A percentile compares a stretch with the other conserved stretches of the same genome.
Conservation (phyloP, 768 basidiomycete genomes). For the Tulasnella sp. region DNA sequence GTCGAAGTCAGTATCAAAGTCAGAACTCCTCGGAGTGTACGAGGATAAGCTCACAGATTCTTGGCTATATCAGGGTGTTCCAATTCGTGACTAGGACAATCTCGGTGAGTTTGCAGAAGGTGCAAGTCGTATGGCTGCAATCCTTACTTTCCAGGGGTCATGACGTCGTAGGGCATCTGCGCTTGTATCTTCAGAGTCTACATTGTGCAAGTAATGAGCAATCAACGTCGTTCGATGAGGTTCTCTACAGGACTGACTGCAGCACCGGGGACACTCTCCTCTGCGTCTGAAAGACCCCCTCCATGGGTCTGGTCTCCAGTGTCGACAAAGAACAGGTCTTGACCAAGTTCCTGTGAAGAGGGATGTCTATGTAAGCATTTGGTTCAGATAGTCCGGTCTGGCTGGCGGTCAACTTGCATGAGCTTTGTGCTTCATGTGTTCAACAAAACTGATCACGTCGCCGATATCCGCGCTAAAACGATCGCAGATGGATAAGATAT, state of each 20-base stretch:
- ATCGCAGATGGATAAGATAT: too few species aligned
- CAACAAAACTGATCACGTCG: conserved; percentile 6
- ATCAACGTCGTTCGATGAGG: neutral
- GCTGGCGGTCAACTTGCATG: neutral
- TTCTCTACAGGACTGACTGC: neutral
- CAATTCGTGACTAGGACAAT: conserved; percentile 6
- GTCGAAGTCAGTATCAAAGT: too few species aligned
- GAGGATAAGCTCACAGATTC: neutral
- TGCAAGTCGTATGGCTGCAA: neutral
- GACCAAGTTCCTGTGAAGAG: neutral
- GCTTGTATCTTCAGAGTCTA: neutral
- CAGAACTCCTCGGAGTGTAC: neutral
- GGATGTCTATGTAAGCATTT: too few species aligned
- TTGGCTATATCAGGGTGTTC: neutral
- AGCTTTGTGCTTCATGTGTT: neutral
- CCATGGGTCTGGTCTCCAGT: conserved; percentile 10
- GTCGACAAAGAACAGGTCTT: conserved; percentile 7
- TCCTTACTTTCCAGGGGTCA: conserved; percentile 4
- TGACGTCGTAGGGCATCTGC: neutral
- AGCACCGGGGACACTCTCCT: neutral
- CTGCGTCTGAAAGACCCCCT: conserved; percentile 8
- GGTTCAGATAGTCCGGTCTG: too few species aligned
- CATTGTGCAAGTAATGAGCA: too few species aligned
- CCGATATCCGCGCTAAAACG: conserved; percentile 3
- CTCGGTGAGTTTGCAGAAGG: neutral